Base-by-base conservation (phyloP, 176 grass and related monocot species). In the Musa acuminata region DNA sequence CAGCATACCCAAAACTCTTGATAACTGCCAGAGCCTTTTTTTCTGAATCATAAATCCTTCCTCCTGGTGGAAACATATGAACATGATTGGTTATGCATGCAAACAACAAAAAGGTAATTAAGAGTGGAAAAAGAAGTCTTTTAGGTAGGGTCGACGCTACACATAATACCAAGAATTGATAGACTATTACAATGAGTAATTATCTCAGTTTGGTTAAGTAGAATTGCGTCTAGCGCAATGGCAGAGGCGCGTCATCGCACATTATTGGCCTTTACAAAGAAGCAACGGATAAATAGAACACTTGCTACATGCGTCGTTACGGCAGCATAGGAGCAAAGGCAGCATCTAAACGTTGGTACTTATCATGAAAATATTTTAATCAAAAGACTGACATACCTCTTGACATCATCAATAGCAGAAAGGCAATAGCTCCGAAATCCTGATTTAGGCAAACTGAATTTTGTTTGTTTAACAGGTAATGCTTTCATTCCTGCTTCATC, bases 401-500 rank as follows among this genome's bases (percentile, higher is more conserved):
- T 69, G 16, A 68, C 67, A 67, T 83, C 74, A 55, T 68, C 69
- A 64, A 80, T 43, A 51, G 79, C 26, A 24, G 68, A 82, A 80
- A 80, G 80, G 78, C 80, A 71, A 50, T 35, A 81, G 82, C 72
- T 86, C 48, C 2, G 82, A 50, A 84, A 64, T 14, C 81, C 81
- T 64, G 49, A 69, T 77, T 75, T 74, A 13, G 85, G 84, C 79
- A 91, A 59, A 68, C 49, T 71, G 77, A 93, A 91, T 65, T 66
- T 89, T 75, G 82, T 79, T 78, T 98, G 94, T 84, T 93, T 98
- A 72, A 80, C 84, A 75, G 83, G 84, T 68, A 98, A 85, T 29
- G 75, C 35, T 82, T 78, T 87, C 5, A 26, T 62, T 67, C 85
- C 85, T 80, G 53, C 78, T 71, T 83, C 80, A 6, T 77, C 89